Conservation (phyloP, 1,284 basidiomycete genomes). For the Leccinum fallax region DNA sequence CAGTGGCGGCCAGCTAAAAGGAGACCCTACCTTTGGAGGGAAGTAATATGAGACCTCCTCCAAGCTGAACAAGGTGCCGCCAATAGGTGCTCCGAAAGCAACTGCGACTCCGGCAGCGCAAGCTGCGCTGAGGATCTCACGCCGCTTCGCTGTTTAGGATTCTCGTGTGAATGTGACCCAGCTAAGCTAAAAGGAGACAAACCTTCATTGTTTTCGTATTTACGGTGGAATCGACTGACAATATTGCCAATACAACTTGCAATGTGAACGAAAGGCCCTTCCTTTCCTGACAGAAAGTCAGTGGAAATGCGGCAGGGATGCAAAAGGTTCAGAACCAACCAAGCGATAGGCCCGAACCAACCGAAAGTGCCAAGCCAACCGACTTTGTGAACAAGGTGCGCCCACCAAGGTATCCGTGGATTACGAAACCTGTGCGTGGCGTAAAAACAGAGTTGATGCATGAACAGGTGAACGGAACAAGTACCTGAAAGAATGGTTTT, state of each 20-base stretch:
- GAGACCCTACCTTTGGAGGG: conserved; percentile 73
- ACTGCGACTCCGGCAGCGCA: conserved; percentile 93
- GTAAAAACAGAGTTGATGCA: conserved; percentile 5
- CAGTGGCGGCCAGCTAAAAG: not conserved
- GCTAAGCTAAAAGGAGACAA: conserved; percentile 14
- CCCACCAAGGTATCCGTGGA: conserved; percentile 94
- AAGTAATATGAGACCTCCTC: conserved; percentile 97
- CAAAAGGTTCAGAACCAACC: conserved; percentile 45
- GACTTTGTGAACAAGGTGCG: conserved; percentile 92
- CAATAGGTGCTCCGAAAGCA: conserved; percentile 90
- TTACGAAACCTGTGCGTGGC: conserved; percentile 78
- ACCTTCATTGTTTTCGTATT: conserved; percentile 96
- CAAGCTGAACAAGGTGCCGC: conserved; percentile 89
- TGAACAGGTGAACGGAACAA: conserved; percentile 11
- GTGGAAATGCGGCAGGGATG: conserved; percentile 10
- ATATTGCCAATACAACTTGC: conserved; percentile 96
- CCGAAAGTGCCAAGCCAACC: conserved; percentile 86
- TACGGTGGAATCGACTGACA: conserved; percentile 81
- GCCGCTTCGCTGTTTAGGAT: conserved; percentile 69
- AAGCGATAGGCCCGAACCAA: conserved; percentile 87
- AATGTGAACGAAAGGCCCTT: conserved; percentile 97
- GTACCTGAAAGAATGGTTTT: conserved; percentile 92
- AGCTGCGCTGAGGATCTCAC: conserved; percentile 91
- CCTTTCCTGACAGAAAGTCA: conserved; percentile 59
- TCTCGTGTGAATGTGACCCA: not conserved